Conservation (phyloP, 179 eudicot species). For the Vitellaria paradoxa region DNA sequence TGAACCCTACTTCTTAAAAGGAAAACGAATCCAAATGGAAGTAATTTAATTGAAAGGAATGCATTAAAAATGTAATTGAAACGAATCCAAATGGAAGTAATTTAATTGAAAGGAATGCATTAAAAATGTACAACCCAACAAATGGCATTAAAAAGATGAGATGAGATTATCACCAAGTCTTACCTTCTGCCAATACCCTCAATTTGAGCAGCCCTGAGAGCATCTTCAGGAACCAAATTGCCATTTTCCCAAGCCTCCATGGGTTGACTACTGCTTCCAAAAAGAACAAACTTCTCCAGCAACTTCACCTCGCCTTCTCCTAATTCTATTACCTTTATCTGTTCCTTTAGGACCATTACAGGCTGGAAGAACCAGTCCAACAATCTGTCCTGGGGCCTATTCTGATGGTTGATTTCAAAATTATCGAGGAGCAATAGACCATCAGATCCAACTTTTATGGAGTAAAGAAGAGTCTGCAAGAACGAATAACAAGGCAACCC, state of each 20-base stretch:
- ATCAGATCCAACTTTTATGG: slow-evolving; percentile 61
- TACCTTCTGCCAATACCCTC: slow-evolving; percentile 93
- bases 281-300: slow-evolving; percentile 62
- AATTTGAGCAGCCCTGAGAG: slow-evolving; percentile 77
- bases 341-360: slow-evolving; percentile 76
- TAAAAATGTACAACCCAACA: too few relatives aligned
- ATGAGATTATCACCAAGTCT: too few relatives aligned
- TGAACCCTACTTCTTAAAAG: too few relatives aligned
- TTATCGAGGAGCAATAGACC: slow-evolving; percentile 62
- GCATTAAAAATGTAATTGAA: too few relatives aligned
- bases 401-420: slow-evolving; percentile 53
- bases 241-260: slow-evolving; percentile 74
- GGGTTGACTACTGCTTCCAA: slow-evolving; percentile 48
- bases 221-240: slow-evolving; percentile 51
- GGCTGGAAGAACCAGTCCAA: slow-evolving; percentile 96
- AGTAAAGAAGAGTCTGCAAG: slow-evolving; percentile 42
- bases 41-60: too few relatives aligned
- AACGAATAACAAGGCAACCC: slow-evolving; percentile 77
- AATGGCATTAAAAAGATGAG: too few relatives aligned
- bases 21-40: too few relatives aligned
- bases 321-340: slow-evolving; percentile 55
- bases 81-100: too few relatives aligned
- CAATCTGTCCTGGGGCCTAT: slow-evolving; percentile 73
- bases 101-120: too few relatives aligned
- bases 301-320: slow-evolving; percentile 60